A percentile compares a stretch with the other conserved stretches of the same genome.
Conservation (phyloP, 192 early-diverging fungal genomes). For the Haplosporangium gracile region DNA sequence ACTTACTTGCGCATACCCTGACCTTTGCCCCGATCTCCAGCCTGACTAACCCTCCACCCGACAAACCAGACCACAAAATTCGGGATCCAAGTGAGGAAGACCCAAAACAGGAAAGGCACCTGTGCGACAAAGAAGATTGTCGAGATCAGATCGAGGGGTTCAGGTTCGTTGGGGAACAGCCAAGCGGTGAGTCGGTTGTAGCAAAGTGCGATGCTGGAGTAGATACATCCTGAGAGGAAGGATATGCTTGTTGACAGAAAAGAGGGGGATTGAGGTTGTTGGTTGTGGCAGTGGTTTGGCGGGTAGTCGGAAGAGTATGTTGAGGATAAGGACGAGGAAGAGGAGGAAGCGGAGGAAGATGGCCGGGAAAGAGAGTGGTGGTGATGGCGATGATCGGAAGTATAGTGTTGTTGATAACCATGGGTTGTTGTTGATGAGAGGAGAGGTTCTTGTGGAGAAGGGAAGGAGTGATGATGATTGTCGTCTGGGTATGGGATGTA, state of each 20-base stretch:
- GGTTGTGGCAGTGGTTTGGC: neutral
- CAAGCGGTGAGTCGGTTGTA: constrained; percentile 25
- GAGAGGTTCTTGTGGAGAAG: neutral
- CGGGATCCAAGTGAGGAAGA: constrained; percentile 25
- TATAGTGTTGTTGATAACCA: neutral
- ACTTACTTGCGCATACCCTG: constrained; percentile 43
- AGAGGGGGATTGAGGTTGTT: neutral
- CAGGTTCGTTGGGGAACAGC: constrained; percentile 41
- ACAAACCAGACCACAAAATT: constrained; percentile 17
- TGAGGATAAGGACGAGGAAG: neutral
- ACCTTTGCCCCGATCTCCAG: constrained; percentile 16
- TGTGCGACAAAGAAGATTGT: constrained; percentile 33
- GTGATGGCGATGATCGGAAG: constrained; percentile 6
- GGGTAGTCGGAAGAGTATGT: neutral
- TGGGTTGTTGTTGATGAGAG: constrained; percentile 7
- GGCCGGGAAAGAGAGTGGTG: neutral
- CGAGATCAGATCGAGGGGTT: constrained; percentile 32
- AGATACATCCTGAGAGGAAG: neutral
- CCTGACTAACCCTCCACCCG: constrained; percentile 30
- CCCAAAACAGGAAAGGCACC: constrained; percentile 5
- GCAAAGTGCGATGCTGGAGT: neutral
- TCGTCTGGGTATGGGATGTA: neutral
- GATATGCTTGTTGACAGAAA: neutral
- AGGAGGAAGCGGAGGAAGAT: no score
- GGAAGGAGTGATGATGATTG: neutral